Evolutionary conservation across 257 asterid species (phyloP), one percentile per base, ranked within the genome.

Genomic region (Anisodus tanguticus): DNA sequence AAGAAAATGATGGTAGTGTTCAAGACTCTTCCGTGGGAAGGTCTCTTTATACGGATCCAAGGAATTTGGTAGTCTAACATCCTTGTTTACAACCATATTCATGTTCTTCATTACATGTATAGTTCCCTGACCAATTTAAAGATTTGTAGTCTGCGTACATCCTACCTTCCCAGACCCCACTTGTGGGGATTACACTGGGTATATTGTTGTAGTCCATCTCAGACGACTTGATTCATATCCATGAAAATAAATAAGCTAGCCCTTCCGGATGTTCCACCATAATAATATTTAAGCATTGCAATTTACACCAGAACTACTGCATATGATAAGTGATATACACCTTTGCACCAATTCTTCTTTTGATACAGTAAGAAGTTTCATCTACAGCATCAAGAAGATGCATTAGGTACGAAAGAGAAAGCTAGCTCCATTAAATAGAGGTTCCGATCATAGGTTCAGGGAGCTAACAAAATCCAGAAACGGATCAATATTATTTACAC

Each of bases 141-240:
- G 45, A 77, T 53, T 77, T 9, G 39, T 71, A n/a, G 57, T 71
- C 35, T 31, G 35, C 35, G 35, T 31, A 31, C 35, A 31, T 31
- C 35, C 35, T 31, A 31, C 35, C 35, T 31, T 31, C 35, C 35
- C 35, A 31, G 35, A 31, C 35, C 35, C 35, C 35, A 31, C 35
- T 31, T 31, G 35, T 31, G 35, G 22, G 22, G 35, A 31, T 31
- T 31, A 31, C 35, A 1, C 35, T 31, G 35, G 35, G 35, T 31
- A 31, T 31, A 1, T 31, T 31, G 35, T 31, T 31, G 35, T 31
- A 31, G 35, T 31, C 35, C 81, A 77, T 77, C 64, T 71, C 8
- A 77, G 15, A 53, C n/a, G 47, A 77, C 81, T 26, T 51, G 26
- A 53, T 77, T 26, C 64, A 53, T 53, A 77, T 77, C 64, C 81